These are phyloP conservation scores for Pythium folliculosum DNA, from an alignment of 352 stramenopile species.

Conservation along the genomic window DNA sequence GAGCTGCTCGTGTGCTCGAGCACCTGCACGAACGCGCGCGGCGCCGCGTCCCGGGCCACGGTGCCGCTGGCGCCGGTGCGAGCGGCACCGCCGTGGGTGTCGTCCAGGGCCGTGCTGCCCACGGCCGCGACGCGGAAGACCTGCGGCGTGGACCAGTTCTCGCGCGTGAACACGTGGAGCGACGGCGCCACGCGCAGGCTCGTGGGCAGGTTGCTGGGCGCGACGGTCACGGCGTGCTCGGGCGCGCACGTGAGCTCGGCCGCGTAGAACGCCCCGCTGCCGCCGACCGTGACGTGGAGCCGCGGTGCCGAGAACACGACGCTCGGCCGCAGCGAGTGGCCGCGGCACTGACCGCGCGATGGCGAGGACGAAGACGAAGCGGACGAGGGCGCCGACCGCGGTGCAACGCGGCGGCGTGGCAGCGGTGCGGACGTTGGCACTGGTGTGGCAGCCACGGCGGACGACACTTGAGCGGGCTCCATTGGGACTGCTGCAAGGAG, in stretches of 20 bases:
- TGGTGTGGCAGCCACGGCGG: too few species aligned
- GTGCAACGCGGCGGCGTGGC: neutral
- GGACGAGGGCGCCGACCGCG: neutral
- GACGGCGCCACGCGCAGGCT: constrained; percentile 51
- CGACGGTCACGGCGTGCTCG: constrained; percentile 47
- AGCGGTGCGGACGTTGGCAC: neutral
- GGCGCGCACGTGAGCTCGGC: constrained; percentile 45
- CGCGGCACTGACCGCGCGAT: too few species aligned
- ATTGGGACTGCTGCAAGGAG: neutral
- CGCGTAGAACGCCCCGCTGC: constrained; percentile 57
- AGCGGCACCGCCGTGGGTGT: constrained; percentile 21
- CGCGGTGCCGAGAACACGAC: constrained; percentile 40
- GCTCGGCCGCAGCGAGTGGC: constrained; percentile 25
- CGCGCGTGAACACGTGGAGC: constrained; percentile 45
- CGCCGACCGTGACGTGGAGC: constrained; percentile 46
- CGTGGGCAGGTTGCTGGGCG: constrained; percentile 46
- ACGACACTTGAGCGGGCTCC: neutral
- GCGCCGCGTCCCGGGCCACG: neutral
- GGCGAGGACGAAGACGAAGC: too few species aligned
- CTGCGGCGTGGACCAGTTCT: constrained; percentile 52
- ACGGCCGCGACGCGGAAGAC: constrained; percentile 53
- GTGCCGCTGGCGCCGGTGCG: constrained; percentile 9
- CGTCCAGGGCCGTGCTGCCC: constrained; percentile 31
- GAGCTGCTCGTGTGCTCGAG: constrained; percentile 57
- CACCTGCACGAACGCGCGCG: constrained; percentile 26